Evolutionary conservation across 495 filamentous ascomycete genomes (phyloP).

Genomic region (Cryomyces antarcticus): DNA sequence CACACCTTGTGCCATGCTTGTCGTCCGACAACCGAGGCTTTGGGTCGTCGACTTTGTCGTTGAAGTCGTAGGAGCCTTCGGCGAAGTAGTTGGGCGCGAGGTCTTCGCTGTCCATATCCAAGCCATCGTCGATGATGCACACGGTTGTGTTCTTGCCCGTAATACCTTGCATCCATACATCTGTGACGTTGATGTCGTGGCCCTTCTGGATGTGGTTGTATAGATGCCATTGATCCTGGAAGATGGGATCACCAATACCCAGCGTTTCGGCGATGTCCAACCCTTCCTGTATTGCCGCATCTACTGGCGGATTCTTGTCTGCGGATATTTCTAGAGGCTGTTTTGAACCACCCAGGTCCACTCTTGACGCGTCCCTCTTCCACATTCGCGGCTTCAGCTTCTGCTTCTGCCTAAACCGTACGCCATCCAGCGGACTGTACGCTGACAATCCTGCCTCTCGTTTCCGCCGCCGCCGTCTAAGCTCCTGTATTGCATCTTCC

Average conservation of each 20-base stretch:
- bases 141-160: constrained; percentile 79
- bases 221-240: constrained; percentile 87
- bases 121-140: constrained; percentile 85
- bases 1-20: constrained; percentile 79
- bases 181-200: constrained; percentile 88
- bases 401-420: constrained; percentile 71
- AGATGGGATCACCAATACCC: constrained; percentile 72
- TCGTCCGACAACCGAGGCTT: constrained; percentile 65
- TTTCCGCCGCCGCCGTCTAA: constrained; percentile 38
- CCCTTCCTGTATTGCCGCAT: constrained; percentile 32
- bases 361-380: constrained; percentile 32
- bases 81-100: constrained; percentile 82
- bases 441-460: constrained; percentile 25
- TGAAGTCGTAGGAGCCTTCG: constrained; percentile 86
- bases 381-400: constrained; percentile 47
- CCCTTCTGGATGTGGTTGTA: constrained; percentile 63
- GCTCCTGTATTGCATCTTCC: constrained; percentile 32
- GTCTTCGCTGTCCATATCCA: constrained; percentile 95
- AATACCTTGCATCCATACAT: constrained; percentile 75
- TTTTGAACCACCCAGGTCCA: neutral
- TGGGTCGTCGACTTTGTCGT: constrained; percentile 60
- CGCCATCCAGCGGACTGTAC: constrained; percentile 43
- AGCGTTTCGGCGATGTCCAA: constrained; percentile 40
- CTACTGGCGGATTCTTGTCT: constrained; percentile 8
- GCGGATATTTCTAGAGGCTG: neutral